Percentiles rank a stretch among this genome's conserved stretches.
phyloP scores from a whole-genome alignment of 371 early-diverging fungal genomes.

The Rhizopus microsporus region DNA sequence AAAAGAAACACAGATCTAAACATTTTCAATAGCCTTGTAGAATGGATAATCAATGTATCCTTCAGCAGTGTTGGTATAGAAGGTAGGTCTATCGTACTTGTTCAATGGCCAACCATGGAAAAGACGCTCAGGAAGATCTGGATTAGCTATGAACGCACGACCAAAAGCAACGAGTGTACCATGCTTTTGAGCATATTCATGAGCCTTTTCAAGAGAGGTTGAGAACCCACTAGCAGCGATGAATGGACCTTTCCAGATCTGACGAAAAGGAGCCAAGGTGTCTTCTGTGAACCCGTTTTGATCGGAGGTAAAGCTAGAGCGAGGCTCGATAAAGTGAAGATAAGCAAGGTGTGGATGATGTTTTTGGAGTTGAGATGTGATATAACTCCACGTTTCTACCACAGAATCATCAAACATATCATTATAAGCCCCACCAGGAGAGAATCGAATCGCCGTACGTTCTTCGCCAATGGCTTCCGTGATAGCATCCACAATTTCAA shows the following conservation, averaged over 20 bases:
- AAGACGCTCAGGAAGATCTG: conserved; percentile 21
- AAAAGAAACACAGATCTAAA: no score
- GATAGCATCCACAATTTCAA: conserved; percentile 59
- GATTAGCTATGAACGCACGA: conserved; percentile 23
- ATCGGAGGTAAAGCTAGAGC: conserved; percentile 12
- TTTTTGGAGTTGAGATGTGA: conserved; percentile 19
- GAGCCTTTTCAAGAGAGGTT: conserved; percentile 9
- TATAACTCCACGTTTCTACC: conserved; percentile 30
- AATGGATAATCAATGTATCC: conserved; percentile 13
- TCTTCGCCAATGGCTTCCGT: conserved; percentile 34
- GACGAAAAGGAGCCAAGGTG: conserved; percentile 30
- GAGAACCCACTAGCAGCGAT: conserved; percentile 35
- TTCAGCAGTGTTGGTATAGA: conserved; percentile 5
- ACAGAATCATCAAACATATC: conserved; percentile 34
- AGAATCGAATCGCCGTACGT: conserved; percentile 26
- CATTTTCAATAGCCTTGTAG: not conserved
- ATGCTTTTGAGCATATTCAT: conserved; percentile 11
- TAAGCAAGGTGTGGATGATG: conserved; percentile 29
- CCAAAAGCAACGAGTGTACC: conserved; percentile 19
- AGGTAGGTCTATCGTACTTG: conserved; percentile 9
- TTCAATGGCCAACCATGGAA: conserved; percentile 10
- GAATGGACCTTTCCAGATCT: conserved; percentile 33
- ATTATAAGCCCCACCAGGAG: conserved; percentile 17
- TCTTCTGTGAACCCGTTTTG: conserved; percentile 1
- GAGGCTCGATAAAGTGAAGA: conserved; percentile 34